Evolutionary conservation across 2,329 filamentous ascomycete species (phyloP).

Genomic region (Thelonectria blattea): DNA sequence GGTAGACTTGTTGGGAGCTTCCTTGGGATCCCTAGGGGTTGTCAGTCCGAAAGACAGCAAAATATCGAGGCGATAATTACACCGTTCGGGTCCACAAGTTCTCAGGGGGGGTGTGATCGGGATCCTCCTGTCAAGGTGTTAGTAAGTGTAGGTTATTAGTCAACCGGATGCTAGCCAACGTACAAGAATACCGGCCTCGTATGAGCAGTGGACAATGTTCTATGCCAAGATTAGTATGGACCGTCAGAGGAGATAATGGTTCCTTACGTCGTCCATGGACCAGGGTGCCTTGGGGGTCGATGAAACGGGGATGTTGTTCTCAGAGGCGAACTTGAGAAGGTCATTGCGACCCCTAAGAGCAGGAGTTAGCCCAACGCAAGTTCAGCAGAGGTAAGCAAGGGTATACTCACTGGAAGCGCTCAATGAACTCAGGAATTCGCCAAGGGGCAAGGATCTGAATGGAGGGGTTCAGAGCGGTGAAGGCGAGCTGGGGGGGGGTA

Average conservation of each 20-base stretch:
- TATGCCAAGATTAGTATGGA: constrained; percentile 50
- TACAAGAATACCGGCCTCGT: constrained; percentile 73
- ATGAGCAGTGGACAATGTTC: constrained; percentile 75
- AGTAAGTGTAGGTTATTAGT: neutral
- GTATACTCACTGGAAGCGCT: constrained; percentile 63
- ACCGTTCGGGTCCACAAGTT: constrained; percentile 74
- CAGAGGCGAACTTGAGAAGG: constrained; percentile 72
- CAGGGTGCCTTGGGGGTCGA: constrained; percentile 76
- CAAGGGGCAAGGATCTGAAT: constrained; percentile 80
- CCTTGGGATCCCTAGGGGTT: constrained; percentile 55
- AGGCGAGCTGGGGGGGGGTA: constrained; percentile 1
- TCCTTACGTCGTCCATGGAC: constrained; percentile 53
- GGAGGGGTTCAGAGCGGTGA: constrained; percentile 55
- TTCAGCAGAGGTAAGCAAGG: neutral
- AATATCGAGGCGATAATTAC: constrained; percentile 15
- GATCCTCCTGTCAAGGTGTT: constrained; percentile 51
- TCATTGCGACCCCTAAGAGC: constrained; percentile 65
- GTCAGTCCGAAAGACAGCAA: neutral
- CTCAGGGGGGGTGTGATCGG: constrained; percentile 63
- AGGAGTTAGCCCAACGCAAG: neutral
- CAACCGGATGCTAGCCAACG: neutral
- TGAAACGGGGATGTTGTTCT: constrained; percentile 72
- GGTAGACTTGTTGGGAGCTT: constrained; percentile 67
- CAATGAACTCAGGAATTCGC: constrained; percentile 72
- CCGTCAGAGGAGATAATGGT: neutral